phyloP scores from a whole-genome alignment of 1,284 basidiomycete species.

The Trichosporon inkin region DNA sequence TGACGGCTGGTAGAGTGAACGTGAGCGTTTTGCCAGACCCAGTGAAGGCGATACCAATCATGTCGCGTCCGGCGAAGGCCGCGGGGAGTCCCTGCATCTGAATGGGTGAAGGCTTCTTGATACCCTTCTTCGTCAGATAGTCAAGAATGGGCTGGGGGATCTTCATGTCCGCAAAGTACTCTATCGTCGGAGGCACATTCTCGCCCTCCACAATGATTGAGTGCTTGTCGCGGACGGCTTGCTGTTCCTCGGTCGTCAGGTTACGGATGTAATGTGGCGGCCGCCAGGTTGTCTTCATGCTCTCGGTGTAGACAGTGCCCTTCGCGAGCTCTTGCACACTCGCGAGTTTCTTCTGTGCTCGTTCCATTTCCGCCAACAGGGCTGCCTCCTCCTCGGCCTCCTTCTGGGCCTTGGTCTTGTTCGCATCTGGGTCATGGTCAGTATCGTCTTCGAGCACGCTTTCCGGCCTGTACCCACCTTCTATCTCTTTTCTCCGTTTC shows the following conservation, averaged over 20 bases:
- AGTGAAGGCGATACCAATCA: constrained; percentile 94
- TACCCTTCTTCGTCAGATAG: constrained; percentile 77
- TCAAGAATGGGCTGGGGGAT: constrained; percentile 78
- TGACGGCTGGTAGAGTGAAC: constrained; percentile 89
- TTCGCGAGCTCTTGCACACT: constrained; percentile 89
- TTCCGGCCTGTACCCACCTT: constrained; percentile 57
- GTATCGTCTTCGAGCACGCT: neutral
- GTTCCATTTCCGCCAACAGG: constrained; percentile 86
- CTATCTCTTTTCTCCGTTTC: constrained; percentile 69
- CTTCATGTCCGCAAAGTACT: constrained; percentile 96
- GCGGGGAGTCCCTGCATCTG: constrained; percentile 95
- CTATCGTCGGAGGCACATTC: constrained; percentile 84
- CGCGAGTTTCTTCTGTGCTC: constrained; percentile 76
- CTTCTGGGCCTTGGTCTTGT: constrained; percentile 77
- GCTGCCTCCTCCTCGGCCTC: constrained; percentile 83
- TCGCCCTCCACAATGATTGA: constrained; percentile 91
- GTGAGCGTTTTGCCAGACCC: constrained; percentile 88
- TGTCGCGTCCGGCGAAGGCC: constrained; percentile 86
- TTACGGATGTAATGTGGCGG: constrained; percentile 79
- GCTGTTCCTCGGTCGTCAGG: constrained; percentile 65
- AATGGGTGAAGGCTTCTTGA: constrained; percentile 85
- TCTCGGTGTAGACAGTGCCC: constrained; percentile 84
- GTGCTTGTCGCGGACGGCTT: constrained; percentile 75
- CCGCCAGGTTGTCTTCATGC: constrained; percentile 82
- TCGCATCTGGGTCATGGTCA: constrained; percentile 59